Conservation (phyloP, 345 rosid species). For the Pistacia vera region DNA sequence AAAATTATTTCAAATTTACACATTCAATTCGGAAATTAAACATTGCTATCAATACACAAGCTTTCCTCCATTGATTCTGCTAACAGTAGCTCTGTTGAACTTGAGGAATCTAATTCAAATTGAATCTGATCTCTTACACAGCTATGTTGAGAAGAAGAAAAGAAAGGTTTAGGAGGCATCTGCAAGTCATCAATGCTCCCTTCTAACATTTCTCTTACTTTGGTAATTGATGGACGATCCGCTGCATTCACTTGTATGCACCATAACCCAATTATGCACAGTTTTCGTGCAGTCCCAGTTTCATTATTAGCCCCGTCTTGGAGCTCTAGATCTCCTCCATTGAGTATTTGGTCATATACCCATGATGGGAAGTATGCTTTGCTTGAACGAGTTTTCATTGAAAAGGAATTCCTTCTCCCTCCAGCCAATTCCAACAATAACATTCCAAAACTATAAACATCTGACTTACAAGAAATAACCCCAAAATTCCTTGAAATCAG, state of each 20-base stretch:
- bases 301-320: neutral
- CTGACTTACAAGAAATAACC: slow-evolving; percentile 32
- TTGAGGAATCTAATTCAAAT: neutral
- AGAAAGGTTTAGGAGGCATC: slow-evolving; percentile 36
- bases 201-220: slow-evolving; percentile 18
- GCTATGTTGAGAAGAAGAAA: slow-evolving; percentile 21
- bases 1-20: too few relatives aligned
- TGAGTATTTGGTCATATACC: slow-evolving; percentile 4
- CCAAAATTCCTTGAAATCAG: slow-evolving; percentile 25
- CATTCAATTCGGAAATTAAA: too few relatives aligned
- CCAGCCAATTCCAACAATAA: slow-evolving; percentile 30
- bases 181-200: slow-evolving; percentile 18
- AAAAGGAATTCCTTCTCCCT: slow-evolving; percentile 11
- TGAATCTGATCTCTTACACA: neutral
- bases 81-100: neutral
- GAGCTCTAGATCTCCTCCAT: slow-evolving; percentile 4
- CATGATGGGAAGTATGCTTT: slow-evolving; percentile 12
- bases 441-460: slow-evolving; percentile 36
- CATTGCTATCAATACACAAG: neutral
- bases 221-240: slow-evolving; percentile 15
- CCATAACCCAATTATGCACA: slow-evolving; percentile 6
- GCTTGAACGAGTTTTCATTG: neutral
- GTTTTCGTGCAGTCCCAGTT: slow-evolving; percentile 3
- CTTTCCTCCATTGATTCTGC: neutral
- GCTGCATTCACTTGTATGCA: slow-evolving; percentile 10